Evolutionary conservation across 768 basidiomycete genomes (phyloP).

Genomic region (Boletus speciosus): DNA sequence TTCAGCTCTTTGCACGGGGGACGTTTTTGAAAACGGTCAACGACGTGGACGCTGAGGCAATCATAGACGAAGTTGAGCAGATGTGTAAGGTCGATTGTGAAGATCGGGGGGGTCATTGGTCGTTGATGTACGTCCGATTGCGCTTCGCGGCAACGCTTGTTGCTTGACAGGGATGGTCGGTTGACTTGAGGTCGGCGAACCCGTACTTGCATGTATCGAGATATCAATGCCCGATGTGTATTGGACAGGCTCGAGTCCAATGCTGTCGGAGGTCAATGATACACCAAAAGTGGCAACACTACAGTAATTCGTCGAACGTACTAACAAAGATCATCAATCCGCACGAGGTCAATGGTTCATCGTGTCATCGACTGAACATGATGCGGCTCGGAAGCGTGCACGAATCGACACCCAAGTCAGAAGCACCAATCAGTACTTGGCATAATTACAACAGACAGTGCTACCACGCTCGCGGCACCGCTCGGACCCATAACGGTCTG

Average conservation of each 20-base stretch:
- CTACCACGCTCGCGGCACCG: conserved; percentile 13
- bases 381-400: conserved; percentile 1
- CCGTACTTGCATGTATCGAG: background rate
- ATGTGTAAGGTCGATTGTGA: conserved; percentile 53
- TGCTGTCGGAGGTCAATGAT: background rate
- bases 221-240: background rate
- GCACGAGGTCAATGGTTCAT: background rate
- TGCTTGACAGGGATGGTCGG: conserved; percentile 14
- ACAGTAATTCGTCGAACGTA: background rate
- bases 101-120: conserved; percentile 61
- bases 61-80: conserved; percentile 62
- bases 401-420: conserved; percentile 10
- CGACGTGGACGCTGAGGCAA: conserved; percentile 52
- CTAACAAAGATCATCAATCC: conserved; percentile 2
- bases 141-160: conserved; percentile 55
- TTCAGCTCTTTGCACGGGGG: conserved; percentile 58
- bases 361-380: background rate
- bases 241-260: conserved; percentile 6
- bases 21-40: conserved; percentile 54
- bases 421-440: conserved; percentile 6
- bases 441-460: background rate
- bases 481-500: background rate
- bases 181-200: conserved; percentile 4
- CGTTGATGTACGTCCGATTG: conserved; percentile 70
- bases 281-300: background rate